Evolutionary conservation across 2,329 filamentous ascomycete species (phyloP).

Genomic region (Claviceps sorghi): DNA sequence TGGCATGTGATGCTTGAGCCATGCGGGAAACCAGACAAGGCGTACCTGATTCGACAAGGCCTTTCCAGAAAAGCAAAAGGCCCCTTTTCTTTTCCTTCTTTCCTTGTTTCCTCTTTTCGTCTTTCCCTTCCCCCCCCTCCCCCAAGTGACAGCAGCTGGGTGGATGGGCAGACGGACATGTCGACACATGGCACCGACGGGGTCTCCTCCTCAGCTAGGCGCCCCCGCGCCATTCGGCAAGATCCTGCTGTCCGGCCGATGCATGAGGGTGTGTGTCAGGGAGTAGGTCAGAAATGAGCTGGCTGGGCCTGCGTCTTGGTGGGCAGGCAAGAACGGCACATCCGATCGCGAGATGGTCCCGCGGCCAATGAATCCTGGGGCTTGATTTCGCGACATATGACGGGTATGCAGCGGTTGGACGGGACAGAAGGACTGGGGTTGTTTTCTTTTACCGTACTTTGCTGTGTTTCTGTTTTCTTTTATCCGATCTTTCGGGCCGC

Average conservation of each 20-base stretch:
- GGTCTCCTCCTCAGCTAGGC: neutral
- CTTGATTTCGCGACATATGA: neutral
- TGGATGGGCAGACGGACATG: neutral
- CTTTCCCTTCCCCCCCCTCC: neutral
- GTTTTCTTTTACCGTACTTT: neutral
- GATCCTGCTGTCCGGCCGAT: neutral
- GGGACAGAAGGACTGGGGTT: too few relatives aligned
- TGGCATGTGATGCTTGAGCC: neutral
- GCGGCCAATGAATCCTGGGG: neutral
- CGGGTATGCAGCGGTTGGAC: neutral
- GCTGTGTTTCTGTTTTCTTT: neutral
- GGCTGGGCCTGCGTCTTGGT: neutral
- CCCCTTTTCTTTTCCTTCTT: neutral
- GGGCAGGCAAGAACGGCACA: neutral
- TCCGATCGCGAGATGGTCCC: neutral
- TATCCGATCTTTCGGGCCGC: neutral
- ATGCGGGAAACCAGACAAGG: neutral
- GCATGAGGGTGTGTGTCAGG: neutral
- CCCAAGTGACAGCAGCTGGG: neutral
- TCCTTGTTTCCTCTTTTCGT: neutral
- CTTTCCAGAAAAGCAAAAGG: neutral
- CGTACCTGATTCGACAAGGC: neutral
- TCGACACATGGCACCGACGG: neutral
- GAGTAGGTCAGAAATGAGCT: neutral
- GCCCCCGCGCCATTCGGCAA: neutral